These are phyloP conservation scores for Aspergillus unguis DNA, from an alignment of 2,329 filamentous ascomycete species.

Conservation along the genomic window DNA sequence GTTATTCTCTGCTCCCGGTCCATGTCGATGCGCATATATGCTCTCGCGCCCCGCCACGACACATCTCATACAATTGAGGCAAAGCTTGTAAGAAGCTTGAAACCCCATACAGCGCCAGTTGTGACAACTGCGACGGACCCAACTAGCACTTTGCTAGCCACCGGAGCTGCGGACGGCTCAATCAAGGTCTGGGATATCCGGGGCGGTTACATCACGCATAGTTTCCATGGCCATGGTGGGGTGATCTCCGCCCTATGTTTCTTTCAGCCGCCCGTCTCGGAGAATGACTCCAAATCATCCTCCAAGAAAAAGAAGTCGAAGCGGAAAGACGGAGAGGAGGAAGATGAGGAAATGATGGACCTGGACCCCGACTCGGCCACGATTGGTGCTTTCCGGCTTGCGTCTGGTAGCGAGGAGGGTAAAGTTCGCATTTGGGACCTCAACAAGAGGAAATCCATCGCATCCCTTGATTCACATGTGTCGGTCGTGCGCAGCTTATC, in stretches of 20 bases:
- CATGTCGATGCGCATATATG: constrained; percentile 90
- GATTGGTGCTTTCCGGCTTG: constrained; percentile 68
- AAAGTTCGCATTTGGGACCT: constrained; percentile 90
- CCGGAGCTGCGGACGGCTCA: constrained; percentile 85
- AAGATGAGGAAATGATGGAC: constrained; percentile 46
- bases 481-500: constrained; percentile 88
- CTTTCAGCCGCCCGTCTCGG: constrained; percentile 66
- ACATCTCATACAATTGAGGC: constrained; percentile 59
- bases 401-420: constrained; percentile 90
- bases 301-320: constrained; percentile 47
- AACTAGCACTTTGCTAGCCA: constrained; percentile 85
- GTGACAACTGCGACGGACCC: constrained; percentile 80
- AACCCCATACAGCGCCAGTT: constrained; percentile 86
- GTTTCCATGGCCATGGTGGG: constrained; percentile 87
- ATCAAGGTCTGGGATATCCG: constrained; percentile 97
- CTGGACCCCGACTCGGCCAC: constrained; percentile 44
- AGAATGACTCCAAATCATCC: constrained; percentile 39
- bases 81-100: constrained; percentile 73
- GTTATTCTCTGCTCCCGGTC: constrained; percentile 90
- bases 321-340: constrained; percentile 26
- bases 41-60: constrained; percentile 59
- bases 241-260: constrained; percentile 88
- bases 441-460: constrained; percentile 73
- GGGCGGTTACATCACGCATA: constrained; percentile 89
- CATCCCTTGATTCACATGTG: constrained; percentile 83